Evolutionary conservation across 179 eudicot species (phyloP).

Genomic region (Silene coronaria): DNA sequence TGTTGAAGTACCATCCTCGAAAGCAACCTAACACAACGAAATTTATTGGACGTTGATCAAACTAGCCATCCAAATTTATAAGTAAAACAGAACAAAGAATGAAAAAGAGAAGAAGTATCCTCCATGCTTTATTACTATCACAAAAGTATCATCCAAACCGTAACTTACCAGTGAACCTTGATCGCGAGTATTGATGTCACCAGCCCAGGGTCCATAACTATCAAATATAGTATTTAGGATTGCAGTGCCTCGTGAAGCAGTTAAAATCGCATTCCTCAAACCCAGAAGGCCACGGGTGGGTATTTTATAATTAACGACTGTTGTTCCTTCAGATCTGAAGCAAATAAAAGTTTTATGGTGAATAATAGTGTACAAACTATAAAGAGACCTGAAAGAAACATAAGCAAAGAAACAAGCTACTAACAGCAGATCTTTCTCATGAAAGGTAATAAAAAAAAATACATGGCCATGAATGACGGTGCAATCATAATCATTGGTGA

Average conservation of each 20-base stretch:
- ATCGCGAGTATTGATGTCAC: constrained; percentile 86
- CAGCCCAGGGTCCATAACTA: constrained; percentile 95
- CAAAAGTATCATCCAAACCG: background rate
- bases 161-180: constrained; percentile 85
- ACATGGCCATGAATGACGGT: background rate
- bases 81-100: constrained; percentile 7
- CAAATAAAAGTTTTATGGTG: constrained; percentile 2
- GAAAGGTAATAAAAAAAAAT: background rate
- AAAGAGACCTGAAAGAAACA: background rate
- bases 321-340: constrained; percentile 78
- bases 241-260: constrained; percentile 98
- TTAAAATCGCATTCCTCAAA: constrained; percentile 76
- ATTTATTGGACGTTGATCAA: constrained; percentile 11
- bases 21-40: constrained; percentile 61
- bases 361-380: constrained; percentile 12
- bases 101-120: background rate
- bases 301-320: constrained; percentile 68
- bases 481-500: constrained; percentile 3
- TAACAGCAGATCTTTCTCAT: background rate
- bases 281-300: constrained; percentile 99
- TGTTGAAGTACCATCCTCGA: constrained; percentile 80
- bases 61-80: constrained; percentile 1
- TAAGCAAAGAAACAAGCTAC: constrained; percentile 5
- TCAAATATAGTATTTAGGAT: constrained; percentile 92
- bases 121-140: background rate